Conservation (phyloP, 495 filamentous ascomycete genomes). For the Podospora bellae-mahoneyi region DNA sequence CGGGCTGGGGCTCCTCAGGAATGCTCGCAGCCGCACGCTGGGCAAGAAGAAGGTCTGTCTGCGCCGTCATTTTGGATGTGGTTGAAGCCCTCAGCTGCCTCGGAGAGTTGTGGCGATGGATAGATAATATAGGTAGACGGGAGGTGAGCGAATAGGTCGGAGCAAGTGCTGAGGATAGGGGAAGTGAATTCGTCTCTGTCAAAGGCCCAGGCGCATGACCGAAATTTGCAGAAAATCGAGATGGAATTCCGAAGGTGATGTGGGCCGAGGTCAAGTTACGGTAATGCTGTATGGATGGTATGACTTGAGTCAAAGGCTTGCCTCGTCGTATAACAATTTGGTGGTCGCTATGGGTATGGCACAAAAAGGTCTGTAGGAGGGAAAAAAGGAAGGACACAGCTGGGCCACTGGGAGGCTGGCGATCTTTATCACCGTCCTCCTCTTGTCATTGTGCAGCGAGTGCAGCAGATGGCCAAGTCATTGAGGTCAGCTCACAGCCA, state of each 20-base stretch:
- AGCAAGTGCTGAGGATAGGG: constrained; percentile 3
- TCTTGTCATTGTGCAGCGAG: constrained; percentile 20
- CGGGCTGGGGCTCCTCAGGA: constrained; percentile 34
- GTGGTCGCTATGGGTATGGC: neutral
- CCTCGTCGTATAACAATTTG: neutral
- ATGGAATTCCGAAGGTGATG: neutral
- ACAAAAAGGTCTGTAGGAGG: neutral
- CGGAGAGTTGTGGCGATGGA: neutral
- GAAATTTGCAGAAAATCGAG: constrained; percentile 6
- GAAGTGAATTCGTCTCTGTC: neutral
- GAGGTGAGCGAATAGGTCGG: neutral
- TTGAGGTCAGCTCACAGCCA: constrained; percentile 6
- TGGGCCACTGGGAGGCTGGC: constrained; percentile 18
- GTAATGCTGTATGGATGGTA: neutral
- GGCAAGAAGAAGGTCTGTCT: constrained; percentile 32
- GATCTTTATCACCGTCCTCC: constrained; percentile 25
- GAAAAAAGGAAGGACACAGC: constrained; percentile 12
- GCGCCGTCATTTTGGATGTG: constrained; percentile 26
- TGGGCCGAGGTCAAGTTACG: constrained; percentile 8
- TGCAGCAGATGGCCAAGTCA: neutral
- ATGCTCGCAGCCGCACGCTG: constrained; percentile 32
- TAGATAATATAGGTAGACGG: neutral
- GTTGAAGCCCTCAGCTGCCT: neutral
- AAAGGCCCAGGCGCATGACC: constrained; percentile 17
- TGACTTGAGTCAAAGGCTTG: neutral